phyloP scores from a whole-genome alignment of 805 yeast genomes.

The Metschnikowia kunwiensis region DNA sequence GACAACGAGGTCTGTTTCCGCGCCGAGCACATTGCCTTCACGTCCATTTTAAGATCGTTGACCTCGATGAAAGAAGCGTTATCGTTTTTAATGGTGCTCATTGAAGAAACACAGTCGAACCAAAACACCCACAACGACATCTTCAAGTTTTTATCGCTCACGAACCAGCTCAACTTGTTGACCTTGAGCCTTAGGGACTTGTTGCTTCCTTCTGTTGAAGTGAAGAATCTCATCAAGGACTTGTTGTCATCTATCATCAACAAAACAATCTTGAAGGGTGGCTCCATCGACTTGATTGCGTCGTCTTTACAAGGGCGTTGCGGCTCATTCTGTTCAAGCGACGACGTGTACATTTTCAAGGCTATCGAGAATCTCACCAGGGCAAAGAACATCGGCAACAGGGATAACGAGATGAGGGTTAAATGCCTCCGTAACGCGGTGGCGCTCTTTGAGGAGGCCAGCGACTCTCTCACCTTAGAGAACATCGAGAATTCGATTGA shows the following conservation, averaged over 20 bases:
- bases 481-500: conserved; percentile 76
- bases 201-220: conserved; percentile 65
- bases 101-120: conserved; percentile 60
- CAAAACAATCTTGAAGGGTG: conserved; percentile 86
- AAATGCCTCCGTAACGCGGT: conserved; percentile 73
- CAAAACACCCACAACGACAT: conserved; percentile 55
- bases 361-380: conserved; percentile 88
- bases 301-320: conserved; percentile 86
- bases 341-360: conserved; percentile 89
- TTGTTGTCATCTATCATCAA: conserved; percentile 85
- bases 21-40: conserved; percentile 88
- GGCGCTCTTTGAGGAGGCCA: conserved; percentile 71
- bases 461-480: conserved; percentile 72
- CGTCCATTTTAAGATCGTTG: conserved; percentile 70
- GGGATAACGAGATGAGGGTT: conserved; percentile 66
- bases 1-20: conserved; percentile 71
- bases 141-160: conserved; percentile 62
- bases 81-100: conserved; percentile 77
- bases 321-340: conserved; percentile 90
- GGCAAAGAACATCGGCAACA: conserved; percentile 71
- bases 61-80: conserved; percentile 83
- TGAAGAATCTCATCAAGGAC: conserved; percentile 72
- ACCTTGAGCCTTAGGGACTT: conserved; percentile 70
- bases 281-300: conserved; percentile 86
- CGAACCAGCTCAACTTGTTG: conserved; percentile 66